A percentile compares a stretch with the other conserved stretches of the same genome.
Evolutionary conservation across 2,329 filamentous ascomycete species (phyloP).

Genomic region (Volutella citrinella): DNA sequence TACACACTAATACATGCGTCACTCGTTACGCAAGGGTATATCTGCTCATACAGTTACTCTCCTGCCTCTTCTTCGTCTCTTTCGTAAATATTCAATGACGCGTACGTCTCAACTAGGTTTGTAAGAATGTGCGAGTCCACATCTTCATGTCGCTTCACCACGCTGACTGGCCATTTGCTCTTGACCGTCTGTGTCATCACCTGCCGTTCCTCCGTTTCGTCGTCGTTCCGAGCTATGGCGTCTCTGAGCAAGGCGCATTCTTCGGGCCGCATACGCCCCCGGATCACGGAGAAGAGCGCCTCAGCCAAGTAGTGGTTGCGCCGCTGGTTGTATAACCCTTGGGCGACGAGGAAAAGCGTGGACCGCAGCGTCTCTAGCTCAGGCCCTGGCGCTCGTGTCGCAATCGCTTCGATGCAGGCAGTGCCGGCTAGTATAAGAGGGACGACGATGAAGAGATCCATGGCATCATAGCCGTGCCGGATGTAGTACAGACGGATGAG

Average conservation of each 20-base stretch:
- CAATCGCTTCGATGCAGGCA: conserved; percentile 25
- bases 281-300: conserved; percentile 31
- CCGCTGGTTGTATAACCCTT: conserved; percentile 31
- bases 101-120: conserved; percentile 20
- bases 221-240: conserved; percentile 16
- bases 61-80: too few species aligned
- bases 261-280: conserved; percentile 30
- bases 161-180: conserved; percentile 30
- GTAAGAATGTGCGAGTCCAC: conserved; percentile 17
- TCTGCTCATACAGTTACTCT: too few species aligned
- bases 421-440: conserved; percentile 29
- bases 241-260: conserved; percentile 19
- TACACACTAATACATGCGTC: too few species aligned
- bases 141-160: conserved; percentile 27
- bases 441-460: conserved; percentile 29
- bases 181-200: conserved; percentile 22
- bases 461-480: conserved; percentile 30
- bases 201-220: conserved; percentile 14
- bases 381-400: conserved; percentile 1
- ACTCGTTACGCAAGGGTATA: too few species aligned
- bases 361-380: conserved; percentile 28
- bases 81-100: conserved; percentile 8
- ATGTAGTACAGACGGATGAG: conserved; percentile 29
- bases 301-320: conserved; percentile 32
- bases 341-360: conserved; percentile 31